Evolutionary conservation across 2,329 filamentous ascomycete species (phyloP).

Genomic region (Trichophyton mentagrophytes): DNA sequence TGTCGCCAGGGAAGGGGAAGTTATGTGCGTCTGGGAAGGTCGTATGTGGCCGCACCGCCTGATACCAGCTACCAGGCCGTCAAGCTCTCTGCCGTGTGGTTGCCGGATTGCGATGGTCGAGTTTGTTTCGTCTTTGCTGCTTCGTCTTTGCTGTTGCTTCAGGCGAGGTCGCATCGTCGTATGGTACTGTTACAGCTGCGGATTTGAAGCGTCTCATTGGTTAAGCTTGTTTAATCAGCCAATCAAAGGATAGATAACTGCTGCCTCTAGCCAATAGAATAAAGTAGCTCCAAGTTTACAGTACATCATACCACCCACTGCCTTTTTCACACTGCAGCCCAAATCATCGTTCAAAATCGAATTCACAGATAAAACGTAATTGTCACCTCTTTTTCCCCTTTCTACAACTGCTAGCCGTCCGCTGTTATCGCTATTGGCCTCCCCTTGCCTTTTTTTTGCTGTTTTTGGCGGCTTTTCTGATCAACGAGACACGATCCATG

Average conservation of each 20-base stretch:
- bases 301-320: neutral
- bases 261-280: neutral
- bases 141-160: neutral
- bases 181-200: neutral
- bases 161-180: neutral
- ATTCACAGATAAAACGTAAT: neutral
- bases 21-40: neutral
- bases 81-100: neutral
- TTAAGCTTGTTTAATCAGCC: neutral
- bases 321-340: neutral
- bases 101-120: neutral
- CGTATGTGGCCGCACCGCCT: neutral
- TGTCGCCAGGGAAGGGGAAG: neutral
- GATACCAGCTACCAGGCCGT: neutral
- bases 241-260: neutral
- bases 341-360: neutral
- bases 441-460: neutral
- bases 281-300: neutral
- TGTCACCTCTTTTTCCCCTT: neutral
- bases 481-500: neutral
- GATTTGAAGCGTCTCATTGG: neutral
- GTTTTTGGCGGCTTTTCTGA: neutral
- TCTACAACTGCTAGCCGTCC: neutral
- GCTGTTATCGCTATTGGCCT: neutral
- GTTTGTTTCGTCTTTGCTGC: neutral